Evolutionary conservation across 495 filamentous ascomycete species (phyloP), one percentile per base, ranked within the genome.

Genomic region (Talaromyces liani): DNA sequence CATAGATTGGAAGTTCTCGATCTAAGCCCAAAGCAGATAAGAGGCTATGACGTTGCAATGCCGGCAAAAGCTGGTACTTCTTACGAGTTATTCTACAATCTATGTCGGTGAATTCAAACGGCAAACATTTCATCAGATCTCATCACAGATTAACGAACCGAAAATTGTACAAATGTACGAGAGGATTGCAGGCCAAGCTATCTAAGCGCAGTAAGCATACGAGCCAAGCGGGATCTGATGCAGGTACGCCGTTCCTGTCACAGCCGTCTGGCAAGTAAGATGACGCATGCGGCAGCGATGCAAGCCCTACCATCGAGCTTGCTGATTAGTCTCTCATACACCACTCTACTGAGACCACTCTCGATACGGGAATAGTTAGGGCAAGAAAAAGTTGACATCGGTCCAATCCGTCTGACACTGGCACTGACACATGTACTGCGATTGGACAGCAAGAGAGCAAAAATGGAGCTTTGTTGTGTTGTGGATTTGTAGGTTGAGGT

Each of bases 191-290:
- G 36, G 27, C 3, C 36, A 41, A 41, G 36, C 36, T 16, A 12
- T 41, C 12, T 14, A 41, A 41, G 36, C 36, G 14, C 36, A 14
- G 36, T 36, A 36, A 36, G 14, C 36, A 41, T 41, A 16, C 36
- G 36, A 49, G 45, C 45, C 45, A 49, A 20, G 45, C n/a, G 45
- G 45, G 45, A 29, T 55, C 22, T 55, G 20, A 55, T 55, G 51
- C 51, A 55, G 51, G 51, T 55, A 55, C 51, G 51, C 51, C 51
- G 51, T 55, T 29, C 51, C 25, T 49, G 45, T 49, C 45, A 49
- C 45, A 2, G 45, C 18, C 45, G n/a, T 49, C 18, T 55, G 20
- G 20, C 51, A 55, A 24, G 25, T 55, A 12, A 14, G n/a, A 55
- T 55, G 51, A 55, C 51, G 51, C 51, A 55, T 25, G 24, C 29